phyloP scores from a whole-genome alignment of 257 asterid genomes.

The Fraxinus excelsior region DNA sequence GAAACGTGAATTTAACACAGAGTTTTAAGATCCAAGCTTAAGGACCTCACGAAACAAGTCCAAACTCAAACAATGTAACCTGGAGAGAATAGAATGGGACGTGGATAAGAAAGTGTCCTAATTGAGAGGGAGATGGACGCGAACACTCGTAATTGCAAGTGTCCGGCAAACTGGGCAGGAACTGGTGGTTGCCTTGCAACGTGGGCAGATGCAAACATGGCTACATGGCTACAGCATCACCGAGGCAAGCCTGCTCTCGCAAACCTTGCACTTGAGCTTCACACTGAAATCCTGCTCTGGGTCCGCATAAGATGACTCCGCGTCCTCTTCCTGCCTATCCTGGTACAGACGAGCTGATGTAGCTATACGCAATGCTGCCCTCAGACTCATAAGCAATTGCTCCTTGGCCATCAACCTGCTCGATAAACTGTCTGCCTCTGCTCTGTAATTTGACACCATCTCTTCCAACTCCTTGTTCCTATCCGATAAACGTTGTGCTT shows the following conservation, averaged over 20 bases:
- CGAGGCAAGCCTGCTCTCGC: slow-evolving; percentile 37
- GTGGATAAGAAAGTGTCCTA: background rate
- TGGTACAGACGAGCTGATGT: background rate
- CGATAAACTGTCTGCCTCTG: slow-evolving; percentile 17
- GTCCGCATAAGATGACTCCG: slow-evolving; percentile 37
- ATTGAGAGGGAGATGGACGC: slow-evolving; percentile 32
- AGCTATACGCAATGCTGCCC: slow-evolving; percentile 3
- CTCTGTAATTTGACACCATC: slow-evolving; percentile 9
- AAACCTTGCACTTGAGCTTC: slow-evolving; percentile 35
- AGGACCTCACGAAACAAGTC: background rate
- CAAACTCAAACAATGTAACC: background rate
- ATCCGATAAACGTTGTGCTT: slow-evolving; percentile 11
- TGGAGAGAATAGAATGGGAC: background rate
- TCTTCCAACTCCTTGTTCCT: slow-evolving; percentile 8
- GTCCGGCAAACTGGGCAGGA: slow-evolving; percentile 51
- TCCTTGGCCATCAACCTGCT: slow-evolving; percentile 29
- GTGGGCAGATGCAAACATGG: slow-evolving; percentile 47
- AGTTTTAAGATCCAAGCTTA: too few relatives aligned
- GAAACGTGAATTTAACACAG: too few relatives aligned
- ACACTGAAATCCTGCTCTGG: slow-evolving; percentile 24
- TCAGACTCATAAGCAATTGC: background rate
- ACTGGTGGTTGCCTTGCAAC: slow-evolving; percentile 23
- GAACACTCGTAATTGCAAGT: slow-evolving; percentile 18
- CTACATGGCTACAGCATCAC: slow-evolving; percentile 59
- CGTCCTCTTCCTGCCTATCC: slow-evolving; percentile 32